Evolutionary conservation across 192 early-diverging fungal genomes (phyloP), one percentile per base, ranked within the genome.

Genomic region (Coemansia sp.): DNA sequence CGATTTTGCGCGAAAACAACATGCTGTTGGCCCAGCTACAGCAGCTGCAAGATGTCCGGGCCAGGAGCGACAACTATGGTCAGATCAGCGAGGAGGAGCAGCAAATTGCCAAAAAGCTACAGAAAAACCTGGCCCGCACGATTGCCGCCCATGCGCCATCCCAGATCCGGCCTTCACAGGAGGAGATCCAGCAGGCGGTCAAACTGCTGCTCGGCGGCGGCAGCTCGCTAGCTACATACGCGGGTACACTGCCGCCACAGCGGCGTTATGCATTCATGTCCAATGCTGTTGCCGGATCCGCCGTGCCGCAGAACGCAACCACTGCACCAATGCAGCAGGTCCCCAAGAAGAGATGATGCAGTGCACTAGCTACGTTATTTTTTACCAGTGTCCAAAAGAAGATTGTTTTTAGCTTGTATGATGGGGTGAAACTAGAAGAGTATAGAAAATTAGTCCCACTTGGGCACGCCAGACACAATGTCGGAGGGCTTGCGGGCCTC

Each of bases 391-490:
- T n/a, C n/a, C n/a, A n/a, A n/a, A n/a, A n/a, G n/a, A n/a, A n/a
- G n/a, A n/a, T n/a, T n/a, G n/a, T n/a, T n/a, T 10, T 38, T 1
- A 16, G 35, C 12, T 38, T 38, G 35, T 38, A 16, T 38, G 35
- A 38, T 38, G 35, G 35, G 31, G 10, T 32, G 10, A 32, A 32
- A 32, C 31, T 32, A 8, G 31, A 32, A 32, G 16, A 25, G 22
- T 2, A 21, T 10, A 42, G 28, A 29, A 35, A 42, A 7, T 6
- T 71, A 73, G 14, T 80, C 77, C 83, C 83, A 92, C 54, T 89
- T 77, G 51, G 90, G 90, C 46, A 88, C 86, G 46, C 90, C 90
- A 35, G 70, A 71, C 28, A 85, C 84, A 67, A 90, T 79, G 65
- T 87, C 81, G 31, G 82, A 67, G 42, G 89, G 87, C 64, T 85